These are phyloP conservation scores for Lycium ferocissimum DNA, from an alignment of 257 asterid species.

Conservation along the genomic window DNA sequence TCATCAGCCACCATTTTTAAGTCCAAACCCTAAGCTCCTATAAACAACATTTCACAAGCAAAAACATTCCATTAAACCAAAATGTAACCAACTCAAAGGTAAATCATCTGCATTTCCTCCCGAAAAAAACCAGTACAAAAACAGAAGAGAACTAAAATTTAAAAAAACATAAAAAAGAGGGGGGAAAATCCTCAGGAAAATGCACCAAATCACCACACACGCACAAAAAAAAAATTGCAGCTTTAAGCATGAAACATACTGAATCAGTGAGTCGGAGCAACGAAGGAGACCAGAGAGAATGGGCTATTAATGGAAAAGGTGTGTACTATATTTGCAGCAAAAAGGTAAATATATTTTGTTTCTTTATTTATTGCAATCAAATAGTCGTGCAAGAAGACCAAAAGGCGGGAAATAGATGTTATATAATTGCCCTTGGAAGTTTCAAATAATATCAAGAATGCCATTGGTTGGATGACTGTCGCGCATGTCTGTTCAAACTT, in stretches of 20 bases:
- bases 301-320: constrained; percentile 5
- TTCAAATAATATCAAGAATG: constrained; percentile 8
- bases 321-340: constrained; percentile 21
- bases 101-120: not conserved
- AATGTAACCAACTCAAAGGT: not conserved
- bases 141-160: not conserved
- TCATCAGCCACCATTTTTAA: constrained; percentile 53
- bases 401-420: constrained; percentile 29
- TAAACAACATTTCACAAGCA: constrained; percentile 20
- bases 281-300: constrained; percentile 25
- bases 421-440: not conserved
- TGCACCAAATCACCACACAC: not conserved
- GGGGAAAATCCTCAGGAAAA: not conserved
- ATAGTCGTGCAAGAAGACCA: constrained; percentile 17
- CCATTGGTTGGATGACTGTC: constrained; percentile 22
- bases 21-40: constrained; percentile 41
- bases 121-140: not conserved
- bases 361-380: not conserved
- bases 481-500: constrained; percentile 5
- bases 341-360: not conserved
- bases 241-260: not conserved
- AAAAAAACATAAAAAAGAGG: not conserved
- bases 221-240: not conserved
- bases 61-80: not conserved
- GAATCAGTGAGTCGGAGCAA: not conserved